phyloP scores from a whole-genome alignment of 2,329 filamentous ascomycete species.

The Knufia fluminis region DNA sequence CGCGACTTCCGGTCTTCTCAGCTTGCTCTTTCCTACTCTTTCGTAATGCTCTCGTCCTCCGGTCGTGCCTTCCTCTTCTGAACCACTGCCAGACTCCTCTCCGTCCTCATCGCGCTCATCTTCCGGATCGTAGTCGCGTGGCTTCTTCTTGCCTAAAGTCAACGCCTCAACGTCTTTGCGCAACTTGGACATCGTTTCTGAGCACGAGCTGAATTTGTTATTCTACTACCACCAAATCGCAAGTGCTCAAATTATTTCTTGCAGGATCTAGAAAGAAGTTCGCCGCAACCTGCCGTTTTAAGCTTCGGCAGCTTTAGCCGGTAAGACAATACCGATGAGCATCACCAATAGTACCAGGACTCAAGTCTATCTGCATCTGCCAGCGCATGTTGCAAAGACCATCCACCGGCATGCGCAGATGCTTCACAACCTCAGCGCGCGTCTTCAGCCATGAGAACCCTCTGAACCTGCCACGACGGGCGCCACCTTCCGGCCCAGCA shows the following conservation, averaged over 20 bases:
- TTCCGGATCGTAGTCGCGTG: constrained; percentile 71
- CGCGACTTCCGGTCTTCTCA: constrained; percentile 62
- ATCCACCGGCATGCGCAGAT: constrained; percentile 20
- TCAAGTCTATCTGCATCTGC: neutral
- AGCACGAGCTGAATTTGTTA: no score
- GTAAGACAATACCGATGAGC: neutral
- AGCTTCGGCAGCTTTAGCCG: constrained; percentile 12
- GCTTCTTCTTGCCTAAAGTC: constrained; percentile 12
- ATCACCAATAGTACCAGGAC: neutral
- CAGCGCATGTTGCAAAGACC: neutral
- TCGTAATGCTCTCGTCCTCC: constrained; percentile 80
- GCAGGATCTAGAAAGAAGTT: constrained; percentile 7
- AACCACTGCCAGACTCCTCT: constrained; percentile 44
- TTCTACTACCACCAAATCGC: no score
- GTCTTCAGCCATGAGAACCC: constrained; percentile 67
- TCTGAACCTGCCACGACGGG: constrained; percentile 67
- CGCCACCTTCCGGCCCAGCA: constrained; percentile 33
- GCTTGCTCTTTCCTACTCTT: constrained; percentile 72
- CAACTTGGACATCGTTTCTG: constrained; percentile 12
- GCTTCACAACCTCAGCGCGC: constrained; percentile 21
- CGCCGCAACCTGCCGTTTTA: constrained; percentile 17
- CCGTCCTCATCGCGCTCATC: constrained; percentile 49
- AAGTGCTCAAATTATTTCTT: constrained; percentile 3
- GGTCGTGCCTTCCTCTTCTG: constrained; percentile 37
- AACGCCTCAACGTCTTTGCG: constrained; percentile 10